Base-by-base conservation (phyloP, 73 alveolate species). In the Tetrahymena malaccensis region DNA sequence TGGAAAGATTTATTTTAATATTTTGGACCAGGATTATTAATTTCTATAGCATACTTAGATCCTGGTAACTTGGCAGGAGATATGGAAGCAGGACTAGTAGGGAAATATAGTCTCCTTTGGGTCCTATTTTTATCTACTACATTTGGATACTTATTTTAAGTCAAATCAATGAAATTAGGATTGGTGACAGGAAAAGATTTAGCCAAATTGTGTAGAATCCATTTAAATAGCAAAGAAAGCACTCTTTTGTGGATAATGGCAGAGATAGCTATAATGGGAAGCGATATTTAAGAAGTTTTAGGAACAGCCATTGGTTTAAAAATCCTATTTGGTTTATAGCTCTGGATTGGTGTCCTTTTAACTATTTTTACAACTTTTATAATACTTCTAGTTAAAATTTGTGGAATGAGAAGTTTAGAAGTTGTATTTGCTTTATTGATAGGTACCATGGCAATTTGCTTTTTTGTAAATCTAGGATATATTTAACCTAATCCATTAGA, bases 251-350 rank as follows among this genome's bases (percentile, higher is more conserved):
- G 98, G 98, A 33, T 96, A 16, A 97, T 97, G 99, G 97, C 99
- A 10, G 99, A 97, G 94, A 85, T 97, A 27, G 99, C 99, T 13
- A 97, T 97, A 35, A 97, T 97, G 85, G 99, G 98, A 25, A 96
- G 98, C 19, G 99, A 97, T 94, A 96, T 97, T 22, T 97, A 97
- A 97, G 99, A 96, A 93, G 99, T 97, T 70, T 96, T 97, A 31
- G 99, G 99, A 5, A 96, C 98, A 17, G 97, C 98, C 22, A 97
- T 97, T 5, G 98, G 98, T 15, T 93, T 97, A 37, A 94, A 94
- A 56, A 94, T 58, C 25, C 55, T 96, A 40, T 85, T 93, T 55
- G 97, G 97, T 16, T 34, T 57, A 33, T 17, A 35, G 11, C 35
- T 96, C 43, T 94, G 97, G 98, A 85, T 93, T 17, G 98, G 98